Percentiles rank a stretch among this genome's conserved stretches.
These are phyloP conservation scores for Diaporthe helianthi DNA, from an alignment of 2,329 filamentous ascomycete genomes.

Conservation along the genomic window DNA sequence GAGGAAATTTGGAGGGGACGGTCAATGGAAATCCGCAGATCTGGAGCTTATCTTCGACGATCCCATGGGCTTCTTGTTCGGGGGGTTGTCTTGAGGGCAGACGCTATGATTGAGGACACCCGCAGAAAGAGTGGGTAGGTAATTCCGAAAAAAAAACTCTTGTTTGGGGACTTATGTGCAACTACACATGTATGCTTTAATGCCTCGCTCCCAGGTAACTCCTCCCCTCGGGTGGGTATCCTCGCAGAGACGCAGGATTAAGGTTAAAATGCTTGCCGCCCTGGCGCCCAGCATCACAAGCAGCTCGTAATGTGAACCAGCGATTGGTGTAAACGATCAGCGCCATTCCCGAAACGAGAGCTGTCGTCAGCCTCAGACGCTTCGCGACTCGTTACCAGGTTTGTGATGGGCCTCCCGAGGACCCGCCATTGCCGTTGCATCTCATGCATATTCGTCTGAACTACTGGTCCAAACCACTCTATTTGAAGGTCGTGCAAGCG, in stretches of 20 bases:
- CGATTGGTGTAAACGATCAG: constrained; percentile 11
- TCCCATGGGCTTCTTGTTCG: neutral
- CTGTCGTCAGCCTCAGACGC: constrained; percentile 22
- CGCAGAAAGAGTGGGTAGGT: constrained; percentile 14
- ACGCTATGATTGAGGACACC: neutral
- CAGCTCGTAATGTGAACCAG: neutral
- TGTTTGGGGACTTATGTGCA: constrained; percentile 1
- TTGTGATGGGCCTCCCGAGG: constrained; percentile 9
- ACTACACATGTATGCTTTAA: constrained; percentile 10
- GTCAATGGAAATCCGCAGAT: constrained; percentile 21
- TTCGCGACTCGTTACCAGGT: constrained; percentile 18
- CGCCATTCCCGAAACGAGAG: constrained; percentile 5
- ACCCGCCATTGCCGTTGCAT: constrained; percentile 13
- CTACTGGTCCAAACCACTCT: constrained; percentile 14
- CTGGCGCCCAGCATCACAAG: constrained; percentile 1
- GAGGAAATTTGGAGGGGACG: constrained; percentile 8
- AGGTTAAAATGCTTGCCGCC: constrained; percentile 21
- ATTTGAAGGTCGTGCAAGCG: neutral
- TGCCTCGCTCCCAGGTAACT: constrained; percentile 2
- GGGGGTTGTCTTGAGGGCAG: neutral
- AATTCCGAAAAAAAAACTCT: too few species aligned
- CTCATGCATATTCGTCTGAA: constrained; percentile 21
- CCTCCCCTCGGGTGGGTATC: neutral
- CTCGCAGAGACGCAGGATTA: neutral
- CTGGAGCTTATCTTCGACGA: constrained; percentile 3